Evolutionary conservation across 2,329 filamentous ascomycete species (phyloP).

Genomic region (Harringtonia aguacate): DNA sequence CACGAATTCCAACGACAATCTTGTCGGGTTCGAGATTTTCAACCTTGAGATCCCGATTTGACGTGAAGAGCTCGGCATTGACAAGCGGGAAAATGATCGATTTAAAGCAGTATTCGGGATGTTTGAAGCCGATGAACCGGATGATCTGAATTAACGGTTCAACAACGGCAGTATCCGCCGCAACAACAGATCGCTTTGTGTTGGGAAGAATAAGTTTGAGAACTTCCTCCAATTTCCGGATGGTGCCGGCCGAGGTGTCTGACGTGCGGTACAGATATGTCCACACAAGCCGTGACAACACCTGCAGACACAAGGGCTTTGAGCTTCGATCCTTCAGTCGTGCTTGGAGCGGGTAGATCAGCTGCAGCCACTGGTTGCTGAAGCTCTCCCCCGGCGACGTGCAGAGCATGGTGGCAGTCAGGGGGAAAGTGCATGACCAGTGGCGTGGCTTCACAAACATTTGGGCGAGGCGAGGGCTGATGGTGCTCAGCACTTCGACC

Average conservation of each 20-base stretch:
- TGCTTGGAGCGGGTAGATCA: constrained; percentile 66
- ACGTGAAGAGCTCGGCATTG: constrained; percentile 79
- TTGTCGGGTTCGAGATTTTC: constrained; percentile 92
- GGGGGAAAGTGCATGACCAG: constrained; percentile 79
- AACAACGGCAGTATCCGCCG: constrained; percentile 71
- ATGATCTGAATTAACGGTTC: constrained; percentile 91
- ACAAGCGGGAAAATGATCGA: constrained; percentile 91
- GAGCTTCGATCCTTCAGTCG: constrained; percentile 76
- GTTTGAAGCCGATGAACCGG: constrained; percentile 84
- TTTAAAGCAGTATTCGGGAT: constrained; percentile 88
- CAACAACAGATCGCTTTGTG: constrained; percentile 69
- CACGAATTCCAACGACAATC: constrained; percentile 93
- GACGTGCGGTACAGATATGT: constrained; percentile 81
- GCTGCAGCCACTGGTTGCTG: constrained; percentile 72
- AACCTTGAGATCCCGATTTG: constrained; percentile 67
- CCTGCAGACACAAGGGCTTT: constrained; percentile 72
- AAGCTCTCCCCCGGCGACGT: constrained; percentile 80
- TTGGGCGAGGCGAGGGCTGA: constrained; percentile 68
- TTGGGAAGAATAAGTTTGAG: constrained; percentile 73
- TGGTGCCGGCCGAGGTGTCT: constrained; percentile 56
- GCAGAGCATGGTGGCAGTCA: constrained; percentile 80
- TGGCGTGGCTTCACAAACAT: constrained; percentile 88
- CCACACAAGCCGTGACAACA: constrained; percentile 85
- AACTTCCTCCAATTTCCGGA: constrained; percentile 81
- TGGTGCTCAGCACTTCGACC: constrained; percentile 70